Evolutionary conservation across 2,329 filamentous ascomycete genomes (phyloP).

Genomic region (Cyanodermella asteris): DNA sequence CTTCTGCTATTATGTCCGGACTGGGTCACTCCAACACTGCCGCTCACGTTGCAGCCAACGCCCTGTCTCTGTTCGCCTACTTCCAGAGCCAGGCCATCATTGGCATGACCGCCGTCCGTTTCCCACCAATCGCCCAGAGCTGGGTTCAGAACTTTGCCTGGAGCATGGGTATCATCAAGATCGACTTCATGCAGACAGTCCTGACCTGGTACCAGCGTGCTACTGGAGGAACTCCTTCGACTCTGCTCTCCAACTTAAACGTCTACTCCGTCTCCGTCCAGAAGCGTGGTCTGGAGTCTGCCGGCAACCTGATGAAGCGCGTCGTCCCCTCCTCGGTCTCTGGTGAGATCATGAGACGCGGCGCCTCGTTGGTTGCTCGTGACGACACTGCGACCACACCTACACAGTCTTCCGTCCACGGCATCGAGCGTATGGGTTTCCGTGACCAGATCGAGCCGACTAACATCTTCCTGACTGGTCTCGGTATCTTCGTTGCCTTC

Average conservation of each 20-base stretch:
- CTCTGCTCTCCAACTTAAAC: slow-evolving; percentile 50
- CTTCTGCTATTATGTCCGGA: slow-evolving; percentile 74
- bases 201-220: slow-evolving; percentile 92
- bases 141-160: slow-evolving; percentile 98
- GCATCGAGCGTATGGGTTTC: slow-evolving; percentile 80
- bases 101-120: slow-evolving; percentile 56
- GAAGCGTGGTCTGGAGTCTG: slow-evolving; percentile 34
- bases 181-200: slow-evolving; percentile 70
- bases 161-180: slow-evolving; percentile 86
- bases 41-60: slow-evolving; percentile 82
- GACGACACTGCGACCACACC: slow-evolving; percentile 21
- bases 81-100: slow-evolving; percentile 89
- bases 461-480: slow-evolving; percentile 81
- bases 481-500: slow-evolving; percentile 75
- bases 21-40: slow-evolving; percentile 85
- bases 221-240: slow-evolving; percentile 68
- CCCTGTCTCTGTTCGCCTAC: slow-evolving; percentile 80
- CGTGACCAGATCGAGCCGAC: slow-evolving; percentile 64
- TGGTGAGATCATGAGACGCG: slow-evolving; percentile 14
- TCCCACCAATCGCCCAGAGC: slow-evolving; percentile 71
- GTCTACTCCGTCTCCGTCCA: slow-evolving; percentile 67
- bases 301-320: slow-evolving; percentile 30
- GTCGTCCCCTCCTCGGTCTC: too few species aligned
- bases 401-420: too few species aligned
- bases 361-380: slow-evolving; percentile 31